These are phyloP conservation scores for Trametes sanguinea DNA, from an alignment of 768 basidiomycete genomes.

Conservation along the genomic window DNA sequence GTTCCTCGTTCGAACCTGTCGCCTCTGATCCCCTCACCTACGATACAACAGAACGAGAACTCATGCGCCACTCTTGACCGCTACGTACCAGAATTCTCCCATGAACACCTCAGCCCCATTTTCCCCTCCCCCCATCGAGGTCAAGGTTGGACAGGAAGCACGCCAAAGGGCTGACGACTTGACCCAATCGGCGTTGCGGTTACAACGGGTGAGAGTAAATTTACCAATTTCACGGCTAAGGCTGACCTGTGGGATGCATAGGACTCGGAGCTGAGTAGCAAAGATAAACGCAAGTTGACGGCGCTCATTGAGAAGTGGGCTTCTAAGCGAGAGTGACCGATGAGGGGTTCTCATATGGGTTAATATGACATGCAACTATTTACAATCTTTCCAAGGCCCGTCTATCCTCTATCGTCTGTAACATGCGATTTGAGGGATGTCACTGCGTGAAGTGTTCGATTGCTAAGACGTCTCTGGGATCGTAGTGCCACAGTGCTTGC, in stretches of 20 bases:
- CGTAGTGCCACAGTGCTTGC: too few relatives aligned
- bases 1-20: too few relatives aligned
- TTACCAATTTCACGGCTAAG: background rate
- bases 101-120: slow-evolving; percentile 28
- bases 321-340: too few relatives aligned
- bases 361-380: too few relatives aligned
- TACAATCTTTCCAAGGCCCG: too few relatives aligned
- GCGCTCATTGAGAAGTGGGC: slow-evolving; percentile 21
- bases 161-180: slow-evolving; percentile 7
- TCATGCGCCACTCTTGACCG: slow-evolving; percentile 11
- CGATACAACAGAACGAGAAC: slow-evolving; percentile 1
- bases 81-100: slow-evolving; percentile 22
- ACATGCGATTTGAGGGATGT: too few relatives aligned
- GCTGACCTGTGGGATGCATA: background rate
- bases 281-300: slow-evolving; percentile 12
- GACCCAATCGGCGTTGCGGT: background rate
- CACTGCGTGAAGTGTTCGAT: too few relatives aligned
- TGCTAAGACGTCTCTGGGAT: too few relatives aligned
- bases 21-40: background rate
- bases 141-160: background rate
- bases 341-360: too few relatives aligned
- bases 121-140: background rate
- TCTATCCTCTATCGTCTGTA: too few relatives aligned
- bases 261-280: slow-evolving; percentile 16
- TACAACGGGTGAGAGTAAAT: slow-evolving; percentile 16